Evolutionary conservation across 1,284 basidiomycete species (phyloP), one percentile per base, ranked within the genome.

Genomic region (Sanghuangporus baumii): DNA sequence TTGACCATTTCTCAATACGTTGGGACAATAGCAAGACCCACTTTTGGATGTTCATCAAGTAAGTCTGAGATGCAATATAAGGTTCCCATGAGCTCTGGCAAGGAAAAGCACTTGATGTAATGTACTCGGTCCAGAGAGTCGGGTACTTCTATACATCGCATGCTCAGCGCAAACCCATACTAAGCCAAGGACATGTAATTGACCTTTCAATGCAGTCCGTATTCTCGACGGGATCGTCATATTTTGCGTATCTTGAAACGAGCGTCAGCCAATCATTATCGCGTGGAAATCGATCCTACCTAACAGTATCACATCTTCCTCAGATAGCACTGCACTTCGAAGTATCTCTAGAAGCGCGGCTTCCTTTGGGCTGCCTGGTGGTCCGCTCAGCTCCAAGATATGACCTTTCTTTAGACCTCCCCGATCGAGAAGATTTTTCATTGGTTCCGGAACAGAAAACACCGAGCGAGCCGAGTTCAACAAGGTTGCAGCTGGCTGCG

Each of bases 381-480:
- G 86, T 0, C 89, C 88, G 52, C 86, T 88, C 68, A 91, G 74
- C 73, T 91, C 88, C 40, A 91, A 75, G 64, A 89, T 77, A 65
- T 81, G 77, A 9, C 87, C 86, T 64, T 76, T 77, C 57, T 74
- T 73, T 55, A 91, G 71, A 12, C 88, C 88, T 46, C 86, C 87
- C 41, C 74, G 78, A 18, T 37, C 51, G 7, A 91, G 76, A 3
- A 89, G 70, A 31, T 72, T 72, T 66, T 91, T 86, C 20, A 88
- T 72, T 23, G 81, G 76, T 2, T 70, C 63, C n/a, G 72, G 73
- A 0, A 84, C 81, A 1, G 75, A 70, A 61, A 80, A 72, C 63
- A 70, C 72, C 37, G 69, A 69, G 3, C 67, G 66, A 36, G 67
- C 68, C 37, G 73, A 72, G 2, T 70, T 69, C 9, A 77, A 70